A percentile compares a stretch with the other conserved stretches of the same genome.
Conservation (phyloP, 2,329 filamentous ascomycete species). For the Lachnellula occidentalis region DNA sequence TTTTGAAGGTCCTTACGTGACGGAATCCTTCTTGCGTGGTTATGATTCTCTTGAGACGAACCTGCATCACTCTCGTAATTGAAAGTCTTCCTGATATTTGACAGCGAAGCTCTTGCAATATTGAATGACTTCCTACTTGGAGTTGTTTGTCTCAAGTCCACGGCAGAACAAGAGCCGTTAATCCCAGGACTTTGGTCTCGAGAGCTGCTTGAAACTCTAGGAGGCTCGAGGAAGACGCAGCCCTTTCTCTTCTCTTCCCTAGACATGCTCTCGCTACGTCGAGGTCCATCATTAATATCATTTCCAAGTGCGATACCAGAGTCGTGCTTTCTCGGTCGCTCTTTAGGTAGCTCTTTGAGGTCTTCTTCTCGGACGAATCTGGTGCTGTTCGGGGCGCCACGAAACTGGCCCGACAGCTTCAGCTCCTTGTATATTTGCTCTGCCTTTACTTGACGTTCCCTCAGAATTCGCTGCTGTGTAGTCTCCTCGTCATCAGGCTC, state of each 20-base stretch:
- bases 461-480: slow-evolving; percentile 38
- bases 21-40: slow-evolving; percentile 36
- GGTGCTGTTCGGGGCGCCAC: slow-evolving; percentile 8
- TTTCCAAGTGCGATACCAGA: slow-evolving; percentile 23
- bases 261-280: slow-evolving; percentile 1
- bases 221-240: slow-evolving; percentile 20
- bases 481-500: slow-evolving; percentile 37
- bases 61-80: slow-evolving; percentile 6
- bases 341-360: not conserved
- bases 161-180: slow-evolving; percentile 9
- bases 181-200: slow-evolving; percentile 17
- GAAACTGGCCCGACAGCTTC: slow-evolving; percentile 44
- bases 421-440: slow-evolving; percentile 48
- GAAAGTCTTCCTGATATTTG: slow-evolving; percentile 19
- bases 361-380: not conserved
- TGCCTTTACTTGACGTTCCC: slow-evolving; percentile 39
- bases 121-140: slow-evolving; percentile 17
- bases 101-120: slow-evolving; percentile 15
- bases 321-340: slow-evolving; percentile 22
- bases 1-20: slow-evolving; percentile 52
- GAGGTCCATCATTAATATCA: slow-evolving; percentile 4
- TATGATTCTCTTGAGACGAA: not conserved
- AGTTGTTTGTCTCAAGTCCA: slow-evolving; percentile 7
- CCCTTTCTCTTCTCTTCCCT: slow-evolving; percentile 27
- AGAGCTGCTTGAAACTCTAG: slow-evolving; percentile 1